Percentiles rank a stretch among this genome's conserved stretches.
phyloP scores from a whole-genome alignment of 179 eudicot genomes.

The Monotropa hypopitys region DNA sequence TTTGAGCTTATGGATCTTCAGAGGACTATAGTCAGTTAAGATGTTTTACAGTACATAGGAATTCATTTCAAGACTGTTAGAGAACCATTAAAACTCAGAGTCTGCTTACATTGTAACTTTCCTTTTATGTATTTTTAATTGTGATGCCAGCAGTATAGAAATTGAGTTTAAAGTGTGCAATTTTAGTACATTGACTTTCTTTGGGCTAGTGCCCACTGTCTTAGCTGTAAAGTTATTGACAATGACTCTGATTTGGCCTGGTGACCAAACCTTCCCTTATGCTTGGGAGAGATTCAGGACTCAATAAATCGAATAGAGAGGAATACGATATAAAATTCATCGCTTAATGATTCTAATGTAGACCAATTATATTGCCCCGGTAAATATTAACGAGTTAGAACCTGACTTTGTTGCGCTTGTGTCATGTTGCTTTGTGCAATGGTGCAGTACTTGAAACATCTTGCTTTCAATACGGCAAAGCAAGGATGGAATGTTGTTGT shows the following conservation, averaged over 20 bases:
- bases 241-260: background rate
- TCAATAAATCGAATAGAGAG: background rate
- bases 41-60: background rate
- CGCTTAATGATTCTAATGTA: background rate
- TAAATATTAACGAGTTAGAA: background rate
- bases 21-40: background rate
- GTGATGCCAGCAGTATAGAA: background rate
- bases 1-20: background rate
- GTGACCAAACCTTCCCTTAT: slow-evolving; percentile 3
- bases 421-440: background rate
- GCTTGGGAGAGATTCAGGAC: background rate
- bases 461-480: slow-evolving; percentile 33
- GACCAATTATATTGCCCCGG: background rate
- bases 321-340: background rate
- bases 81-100: background rate
- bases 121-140: background rate
- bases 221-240: no score
- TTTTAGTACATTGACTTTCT: background rate
- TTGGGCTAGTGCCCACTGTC: background rate
- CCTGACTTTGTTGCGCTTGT: background rate
- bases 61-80: background rate
- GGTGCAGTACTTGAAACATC: slow-evolving; percentile 36
- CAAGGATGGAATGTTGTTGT: slow-evolving; percentile 42
- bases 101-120: background rate
- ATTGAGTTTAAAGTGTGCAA: background rate